phyloP scores from a whole-genome alignment of 2,329 filamentous ascomycete genomes.

The Colletotrichum tamarilloi region DNA sequence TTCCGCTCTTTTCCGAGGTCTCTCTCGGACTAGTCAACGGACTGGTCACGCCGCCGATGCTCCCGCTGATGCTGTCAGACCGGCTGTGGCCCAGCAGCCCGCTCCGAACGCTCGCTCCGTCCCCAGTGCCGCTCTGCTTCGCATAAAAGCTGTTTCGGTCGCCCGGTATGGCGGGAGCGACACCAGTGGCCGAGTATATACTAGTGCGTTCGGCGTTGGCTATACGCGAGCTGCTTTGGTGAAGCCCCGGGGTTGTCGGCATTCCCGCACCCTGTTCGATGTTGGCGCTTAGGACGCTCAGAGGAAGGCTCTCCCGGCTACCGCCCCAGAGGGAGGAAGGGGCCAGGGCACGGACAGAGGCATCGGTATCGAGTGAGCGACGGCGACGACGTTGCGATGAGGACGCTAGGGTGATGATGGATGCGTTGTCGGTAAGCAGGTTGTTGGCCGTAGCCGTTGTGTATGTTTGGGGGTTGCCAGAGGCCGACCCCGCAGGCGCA shows the following conservation, averaged over 20 bases:
- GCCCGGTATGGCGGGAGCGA: conserved; percentile 72
- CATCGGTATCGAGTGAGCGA: conserved; percentile 86
- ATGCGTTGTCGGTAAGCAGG: conserved; percentile 85
- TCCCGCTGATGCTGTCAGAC: conserved; percentile 85
- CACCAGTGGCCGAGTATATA: conserved; percentile 82
- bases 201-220: conserved; percentile 73
- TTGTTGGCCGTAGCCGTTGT: conserved; percentile 84
- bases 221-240: conserved; percentile 56
- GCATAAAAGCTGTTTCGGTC: conserved; percentile 88
- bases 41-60: conserved; percentile 72
- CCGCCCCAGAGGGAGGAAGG: conserved; percentile 86
- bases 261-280: conserved; percentile 61
- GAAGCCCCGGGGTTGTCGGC: conserved; percentile 61
- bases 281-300: conserved; percentile 82
- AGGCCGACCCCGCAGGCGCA: conserved; percentile 57
- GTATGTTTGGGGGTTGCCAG: conserved; percentile 76
- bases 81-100: conserved; percentile 80
- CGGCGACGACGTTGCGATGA: conserved; percentile 82
- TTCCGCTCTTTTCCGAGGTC: conserved; percentile 40
- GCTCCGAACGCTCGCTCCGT: conserved; percentile 83
- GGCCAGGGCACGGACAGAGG: conserved; percentile 85
- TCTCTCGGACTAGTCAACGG: conserved; percentile 70
- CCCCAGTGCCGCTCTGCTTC: conserved; percentile 66
- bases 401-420: conserved; percentile 85
- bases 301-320: conserved; percentile 81